These are phyloP conservation scores for Scedosporium dehoogii DNA, from an alignment of 2,329 filamentous ascomycete genomes.

Conservation along the genomic window DNA sequence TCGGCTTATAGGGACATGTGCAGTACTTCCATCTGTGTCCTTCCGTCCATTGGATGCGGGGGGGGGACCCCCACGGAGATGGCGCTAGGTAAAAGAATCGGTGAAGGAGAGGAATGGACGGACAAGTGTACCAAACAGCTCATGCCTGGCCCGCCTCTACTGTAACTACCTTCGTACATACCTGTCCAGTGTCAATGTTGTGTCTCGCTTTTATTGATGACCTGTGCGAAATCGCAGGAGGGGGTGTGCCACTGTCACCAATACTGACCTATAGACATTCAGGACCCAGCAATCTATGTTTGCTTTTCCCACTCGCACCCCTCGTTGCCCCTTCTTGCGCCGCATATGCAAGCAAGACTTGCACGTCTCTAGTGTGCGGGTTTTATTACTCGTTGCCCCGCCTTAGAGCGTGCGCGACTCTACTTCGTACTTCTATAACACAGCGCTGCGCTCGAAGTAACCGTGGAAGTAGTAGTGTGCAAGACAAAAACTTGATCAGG, in stretches of 20 bases:
- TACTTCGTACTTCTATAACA: too few species aligned
- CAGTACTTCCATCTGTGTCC: constrained; percentile 4
- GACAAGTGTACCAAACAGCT: too few species aligned
- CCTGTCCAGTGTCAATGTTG: not conserved
- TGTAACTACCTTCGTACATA: not conserved
- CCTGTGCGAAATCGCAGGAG: not conserved
- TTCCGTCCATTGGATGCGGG: not conserved
- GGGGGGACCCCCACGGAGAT: not conserved
- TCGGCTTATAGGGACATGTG: not conserved
- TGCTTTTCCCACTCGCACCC: not conserved
- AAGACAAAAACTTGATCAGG: too few species aligned
- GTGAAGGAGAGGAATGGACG: not conserved
- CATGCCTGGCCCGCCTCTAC: too few species aligned
- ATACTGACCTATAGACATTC: not conserved
- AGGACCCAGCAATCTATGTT: not conserved
- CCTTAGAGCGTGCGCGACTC: not conserved
- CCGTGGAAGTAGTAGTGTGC: too few species aligned
- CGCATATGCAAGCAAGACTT: constrained; percentile 1
- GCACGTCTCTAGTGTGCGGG: not conserved
- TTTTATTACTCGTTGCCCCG: not conserved
- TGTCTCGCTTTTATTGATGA: not conserved
- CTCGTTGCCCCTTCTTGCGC: not conserved
- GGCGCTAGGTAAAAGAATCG: not conserved
- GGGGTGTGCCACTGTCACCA: not conserved
- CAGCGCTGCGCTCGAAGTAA: not conserved